Evolutionary conservation across 108 stramenopile species (phyloP).

Genomic region (Fistulifera solaris): DNA sequence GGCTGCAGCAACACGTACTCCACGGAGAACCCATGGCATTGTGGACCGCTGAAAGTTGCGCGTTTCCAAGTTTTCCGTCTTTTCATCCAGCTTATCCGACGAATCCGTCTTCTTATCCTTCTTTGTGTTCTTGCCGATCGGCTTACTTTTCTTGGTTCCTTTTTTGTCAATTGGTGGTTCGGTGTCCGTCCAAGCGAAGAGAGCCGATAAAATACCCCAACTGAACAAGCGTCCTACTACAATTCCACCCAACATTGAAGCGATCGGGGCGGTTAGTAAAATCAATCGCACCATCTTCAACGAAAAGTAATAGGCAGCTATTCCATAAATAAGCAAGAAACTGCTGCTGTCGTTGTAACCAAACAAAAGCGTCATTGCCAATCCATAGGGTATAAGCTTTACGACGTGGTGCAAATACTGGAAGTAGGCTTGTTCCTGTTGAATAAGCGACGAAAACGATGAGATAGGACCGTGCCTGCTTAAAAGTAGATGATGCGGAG

Average conservation of each 20-base stretch:
- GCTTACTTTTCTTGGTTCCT: slow-evolving; percentile 22
- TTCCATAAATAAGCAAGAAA: slow-evolving; percentile 89
- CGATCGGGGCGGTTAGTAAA: slow-evolving; percentile 90
- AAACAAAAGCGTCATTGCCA: slow-evolving; percentile 56
- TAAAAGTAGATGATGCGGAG: no score
- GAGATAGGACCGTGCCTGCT: no score
- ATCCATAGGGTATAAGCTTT: slow-evolving; percentile 86
- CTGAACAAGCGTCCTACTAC: slow-evolving; percentile 47
- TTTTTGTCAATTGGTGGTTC: slow-evolving; percentile 6
- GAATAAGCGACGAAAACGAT: no score
- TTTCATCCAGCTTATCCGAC: slow-evolving; percentile 1
- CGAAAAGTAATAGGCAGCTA: slow-evolving; percentile 92
- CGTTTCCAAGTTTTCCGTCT: slow-evolving; percentile 1
- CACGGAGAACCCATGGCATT: slow-evolving; percentile 21
- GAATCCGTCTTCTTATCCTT: slow-evolving; percentile 2
- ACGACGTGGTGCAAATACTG: slow-evolving; percentile 79
- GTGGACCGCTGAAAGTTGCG: slow-evolving; percentile 5
- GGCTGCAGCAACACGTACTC: slow-evolving; percentile 18
- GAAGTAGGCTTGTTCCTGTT: slow-evolving; percentile 65
- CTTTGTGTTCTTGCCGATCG: slow-evolving; percentile 19
- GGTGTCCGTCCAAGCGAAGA: no score
- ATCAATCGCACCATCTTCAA: slow-evolving; percentile 97
- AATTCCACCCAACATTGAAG: slow-evolving; percentile 84
- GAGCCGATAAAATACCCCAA: slow-evolving; percentile 12
- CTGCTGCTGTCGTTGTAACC: slow-evolving; percentile 69